Evolutionary conservation across 352 stramenopile genomes (phyloP), one percentile per base, ranked within the genome.

Genomic region (Phytophthora hybrid): DNA sequence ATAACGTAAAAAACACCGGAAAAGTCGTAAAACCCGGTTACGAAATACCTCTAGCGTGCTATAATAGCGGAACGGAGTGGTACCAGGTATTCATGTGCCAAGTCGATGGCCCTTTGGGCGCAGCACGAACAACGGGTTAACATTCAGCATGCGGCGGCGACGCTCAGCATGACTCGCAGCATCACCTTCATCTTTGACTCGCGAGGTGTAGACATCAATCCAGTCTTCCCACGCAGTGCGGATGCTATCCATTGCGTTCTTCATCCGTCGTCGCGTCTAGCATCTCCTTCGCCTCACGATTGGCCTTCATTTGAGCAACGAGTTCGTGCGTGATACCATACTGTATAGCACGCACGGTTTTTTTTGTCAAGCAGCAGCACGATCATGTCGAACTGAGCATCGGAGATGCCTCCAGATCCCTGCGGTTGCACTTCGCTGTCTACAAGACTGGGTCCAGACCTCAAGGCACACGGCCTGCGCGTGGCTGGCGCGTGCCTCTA

Each of bases 61-160:
- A n/a, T n/a, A n/a, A n/a, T n/a, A n/a, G n/a, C n/a, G n/a, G n/a
- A n/a, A n/a, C n/a, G n/a, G n/a, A n/a, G n/a, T n/a, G n/a, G n/a
- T n/a, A n/a, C n/a, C n/a, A n/a, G n/a, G n/a, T n/a, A n/a, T 26
- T 82, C 78, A 18, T 88, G 72, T 0, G 93, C 93, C 23, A 82
- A 82, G 19, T 97, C 88, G 23, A 98, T 98, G 11, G 90, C 90
- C 49, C 79, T 82, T 77, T 98, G 93, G 37, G 87, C 93, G 90
- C 29, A 97, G 71, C 8, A 97, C 84, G 63, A 92, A 97, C 63
- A 90, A 74, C 1, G 93, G 92, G 65, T 98, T 98, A 5, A 87
- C 81, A 1, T 62, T 44, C 18, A 79, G 71, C 91, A 97, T 97
- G 1, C 54, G 64, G 4, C 66, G 39, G 26, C 72, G 71, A 32